A percentile compares a stretch with the other conserved stretches of the same genome.
Conservation (phyloP, 23 red algal species). For the Agarophyton chilense region DNA sequence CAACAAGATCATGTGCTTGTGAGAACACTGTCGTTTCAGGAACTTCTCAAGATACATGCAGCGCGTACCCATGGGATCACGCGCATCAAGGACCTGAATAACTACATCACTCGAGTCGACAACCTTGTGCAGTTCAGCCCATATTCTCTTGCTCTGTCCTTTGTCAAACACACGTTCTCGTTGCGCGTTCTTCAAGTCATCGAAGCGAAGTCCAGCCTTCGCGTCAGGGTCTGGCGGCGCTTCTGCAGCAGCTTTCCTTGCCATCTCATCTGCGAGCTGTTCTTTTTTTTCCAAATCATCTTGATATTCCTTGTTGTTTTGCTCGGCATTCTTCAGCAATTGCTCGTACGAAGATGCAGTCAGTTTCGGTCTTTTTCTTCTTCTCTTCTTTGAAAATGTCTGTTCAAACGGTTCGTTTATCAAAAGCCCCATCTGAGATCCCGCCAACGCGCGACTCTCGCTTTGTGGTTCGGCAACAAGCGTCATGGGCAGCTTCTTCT, state of each 20-base stretch:
- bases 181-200: conserved; percentile 66
- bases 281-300: conserved; percentile 61
- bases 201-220: conserved; percentile 42
- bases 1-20: conserved; percentile 96
- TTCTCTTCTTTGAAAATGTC: conserved; percentile 81
- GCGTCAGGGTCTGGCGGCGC: conserved; percentile 43
- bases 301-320: conserved; percentile 60
- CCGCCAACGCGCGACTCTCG: conserved; percentile 43
- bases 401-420: conserved; percentile 88
- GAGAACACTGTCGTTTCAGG: conserved; percentile 74
- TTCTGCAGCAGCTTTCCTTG: conserved; percentile 39
- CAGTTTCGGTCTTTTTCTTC: conserved; percentile 81
- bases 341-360: conserved; percentile 50
- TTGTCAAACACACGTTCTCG: conserved; percentile 83
- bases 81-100: conserved; percentile 91
- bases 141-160: conserved; percentile 94
- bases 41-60: conserved; percentile 76
- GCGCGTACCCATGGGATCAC: conserved; percentile 92
- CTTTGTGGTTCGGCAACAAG: conserved; percentile 66
- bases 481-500: conserved; percentile 72
- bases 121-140: conserved; percentile 98
- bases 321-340: conserved; percentile 51
- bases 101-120: conserved; percentile 95
- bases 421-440: conserved; percentile 72
- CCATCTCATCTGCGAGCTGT: conserved; percentile 48